Evolutionary conservation across 345 rosid genomes (phyloP).

Genomic region (Adansonia digitata): DNA sequence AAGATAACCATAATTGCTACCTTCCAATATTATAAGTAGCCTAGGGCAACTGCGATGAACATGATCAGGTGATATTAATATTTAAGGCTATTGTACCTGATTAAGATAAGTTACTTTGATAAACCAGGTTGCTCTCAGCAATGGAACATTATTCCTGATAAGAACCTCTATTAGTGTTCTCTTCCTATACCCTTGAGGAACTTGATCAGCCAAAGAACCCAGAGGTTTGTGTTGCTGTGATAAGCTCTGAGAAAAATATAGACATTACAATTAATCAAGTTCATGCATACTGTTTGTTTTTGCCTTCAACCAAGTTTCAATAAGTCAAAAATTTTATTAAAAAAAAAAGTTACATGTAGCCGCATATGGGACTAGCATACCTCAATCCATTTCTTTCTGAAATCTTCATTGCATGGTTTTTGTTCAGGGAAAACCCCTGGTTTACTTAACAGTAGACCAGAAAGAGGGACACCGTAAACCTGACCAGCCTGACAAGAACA

Average conservation of each 20-base stretch:
- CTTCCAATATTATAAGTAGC: conserved; percentile 14
- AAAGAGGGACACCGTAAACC: conserved; percentile 92
- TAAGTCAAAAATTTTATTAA: background rate
- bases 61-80: background rate
- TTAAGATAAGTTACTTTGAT: conserved; percentile 92
- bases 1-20: conserved; percentile 20
- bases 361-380: conserved; percentile 27
- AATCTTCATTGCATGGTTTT: conserved; percentile 71
- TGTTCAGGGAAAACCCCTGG: conserved; percentile 84
- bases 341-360: background rate
- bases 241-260: conserved; percentile 45
- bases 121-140: conserved; percentile 96
- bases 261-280: background rate
- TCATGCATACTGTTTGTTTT: background rate
- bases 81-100: conserved; percentile 50
- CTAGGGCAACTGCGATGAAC: background rate
- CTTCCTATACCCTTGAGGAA: conserved; percentile 77
- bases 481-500: conserved; percentile 76
- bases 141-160: conserved; percentile 86
- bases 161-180: conserved; percentile 83
- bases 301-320: background rate
- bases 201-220: conserved; percentile 82
- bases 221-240: conserved; percentile 86
- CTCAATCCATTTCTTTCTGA: conserved; percentile 94
- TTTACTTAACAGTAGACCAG: conserved; percentile 72